These are phyloP conservation scores for Cicer bijugum DNA, from an alignment of 306 rosid species.

Conservation along the genomic window DNA sequence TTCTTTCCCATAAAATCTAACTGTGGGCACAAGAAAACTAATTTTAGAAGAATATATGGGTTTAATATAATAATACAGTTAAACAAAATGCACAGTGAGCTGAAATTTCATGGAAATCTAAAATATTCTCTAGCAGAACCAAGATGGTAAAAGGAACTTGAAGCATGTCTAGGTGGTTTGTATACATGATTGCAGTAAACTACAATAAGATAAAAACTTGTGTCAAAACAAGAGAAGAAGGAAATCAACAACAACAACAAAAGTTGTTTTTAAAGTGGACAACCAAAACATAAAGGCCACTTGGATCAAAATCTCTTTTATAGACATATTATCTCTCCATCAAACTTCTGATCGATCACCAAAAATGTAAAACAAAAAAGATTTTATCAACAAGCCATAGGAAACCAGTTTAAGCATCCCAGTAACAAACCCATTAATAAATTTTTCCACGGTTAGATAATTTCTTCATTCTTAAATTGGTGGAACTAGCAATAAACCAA, in stretches of 20 bases:
- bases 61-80: conserved; percentile 29
- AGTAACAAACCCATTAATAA: background rate
- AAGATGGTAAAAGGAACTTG: conserved; percentile 14
- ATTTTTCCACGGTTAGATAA: background rate
- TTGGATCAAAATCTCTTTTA: background rate
- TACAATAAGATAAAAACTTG: conserved; percentile 7
- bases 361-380: background rate
- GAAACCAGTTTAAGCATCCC: conserved; percentile 20
- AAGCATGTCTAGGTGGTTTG: background rate
- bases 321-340: conserved; percentile 23
- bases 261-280: background rate
- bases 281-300: background rate
- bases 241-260: background rate
- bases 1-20: conserved; percentile 73
- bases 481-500: conserved; percentile 1
- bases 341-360: background rate
- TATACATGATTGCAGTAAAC: conserved; percentile 16
- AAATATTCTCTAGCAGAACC: conserved; percentile 23
- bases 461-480: conserved; percentile 14
- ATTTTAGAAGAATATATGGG: conserved; percentile 11
- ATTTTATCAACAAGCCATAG: background rate
- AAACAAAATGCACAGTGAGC: conserved; percentile 11
- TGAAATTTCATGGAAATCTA: conserved; percentile 19
- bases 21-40: conserved; percentile 53
- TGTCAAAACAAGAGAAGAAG: conserved; percentile 1